Conservation (phyloP, 805 yeast species). For the Monosporozyma unispora region DNA sequence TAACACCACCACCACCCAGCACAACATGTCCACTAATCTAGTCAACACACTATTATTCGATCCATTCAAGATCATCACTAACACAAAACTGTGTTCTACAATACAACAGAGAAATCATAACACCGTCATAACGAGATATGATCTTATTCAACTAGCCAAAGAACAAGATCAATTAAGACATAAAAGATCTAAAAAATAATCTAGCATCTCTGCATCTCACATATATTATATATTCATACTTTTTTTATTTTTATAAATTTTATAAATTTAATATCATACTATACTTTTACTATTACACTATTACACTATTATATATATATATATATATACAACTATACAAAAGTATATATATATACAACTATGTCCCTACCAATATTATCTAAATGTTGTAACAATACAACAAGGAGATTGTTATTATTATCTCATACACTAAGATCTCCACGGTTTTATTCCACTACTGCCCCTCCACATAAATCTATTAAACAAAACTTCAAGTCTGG, state of each 20-base stretch:
- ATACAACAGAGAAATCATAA: background rate
- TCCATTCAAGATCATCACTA: background rate
- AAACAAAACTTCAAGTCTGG: constrained; percentile 45
- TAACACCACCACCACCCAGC: too few relatives aligned
- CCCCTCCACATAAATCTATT: background rate
- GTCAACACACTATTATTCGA: background rate
- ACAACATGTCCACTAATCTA: background rate
- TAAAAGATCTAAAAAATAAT: too few relatives aligned
- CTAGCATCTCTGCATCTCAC: too few relatives aligned
- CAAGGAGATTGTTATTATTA: too few relatives aligned
- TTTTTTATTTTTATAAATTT: background rate
- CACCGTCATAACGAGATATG: constrained; percentile 17
- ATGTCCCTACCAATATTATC: background rate
- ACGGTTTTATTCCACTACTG: background rate
- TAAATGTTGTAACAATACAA: too few relatives aligned
- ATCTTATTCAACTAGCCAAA: constrained; percentile 15
- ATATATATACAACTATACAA: background rate
- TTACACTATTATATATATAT: too few relatives aligned
- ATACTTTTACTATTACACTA: too few relatives aligned
- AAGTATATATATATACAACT: background rate
- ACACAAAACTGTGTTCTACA: background rate
- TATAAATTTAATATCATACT: too few relatives aligned
- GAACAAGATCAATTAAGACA: constrained; percentile 3
- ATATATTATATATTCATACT: background rate
- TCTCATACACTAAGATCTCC: too few relatives aligned